Evolutionary conservation across 306 rosid genomes (phyloP).

Genomic region (Mimosa bimucronata): DNA sequence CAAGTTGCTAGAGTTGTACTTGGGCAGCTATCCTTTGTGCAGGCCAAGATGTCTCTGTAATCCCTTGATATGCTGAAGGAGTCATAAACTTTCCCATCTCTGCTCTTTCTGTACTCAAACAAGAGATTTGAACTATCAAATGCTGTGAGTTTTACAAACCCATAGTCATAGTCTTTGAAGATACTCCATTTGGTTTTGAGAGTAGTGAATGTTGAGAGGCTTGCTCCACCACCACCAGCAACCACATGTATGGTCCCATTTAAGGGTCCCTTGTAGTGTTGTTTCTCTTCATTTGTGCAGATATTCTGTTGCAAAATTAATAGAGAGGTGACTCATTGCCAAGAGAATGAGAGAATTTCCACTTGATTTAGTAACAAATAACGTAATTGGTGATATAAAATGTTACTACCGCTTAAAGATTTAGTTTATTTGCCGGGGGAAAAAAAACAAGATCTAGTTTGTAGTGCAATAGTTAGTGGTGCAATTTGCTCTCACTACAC

Average conservation of each 20-base stretch:
- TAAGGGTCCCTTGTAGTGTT: constrained; percentile 61
- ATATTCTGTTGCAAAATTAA: constrained; percentile 55
- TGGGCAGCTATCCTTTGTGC: constrained; percentile 73
- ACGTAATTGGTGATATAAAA: background rate
- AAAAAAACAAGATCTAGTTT: no score
- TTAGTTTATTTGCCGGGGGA: no score
- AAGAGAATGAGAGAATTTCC: constrained; percentile 21
- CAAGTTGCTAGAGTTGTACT: constrained; percentile 66
- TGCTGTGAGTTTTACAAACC: constrained; percentile 79
- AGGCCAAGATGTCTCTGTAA: constrained; percentile 83
- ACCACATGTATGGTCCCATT: constrained; percentile 89
- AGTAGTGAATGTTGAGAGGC: constrained; percentile 62
- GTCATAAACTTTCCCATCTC: constrained; percentile 79
- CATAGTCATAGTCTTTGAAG: constrained; percentile 66
- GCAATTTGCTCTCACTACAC: no score
- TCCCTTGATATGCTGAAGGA: constrained; percentile 69
- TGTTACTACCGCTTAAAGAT: no score
- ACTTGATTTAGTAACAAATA: background rate
- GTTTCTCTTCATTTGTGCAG: constrained; percentile 74
- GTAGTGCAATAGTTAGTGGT: no score
- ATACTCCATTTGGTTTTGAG: constrained; percentile 80
- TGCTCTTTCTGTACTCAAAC: constrained; percentile 93
- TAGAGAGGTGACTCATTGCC: constrained; percentile 8
- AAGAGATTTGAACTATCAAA: constrained; percentile 71
- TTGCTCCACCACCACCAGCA: constrained; percentile 84